Evolutionary conservation across 371 early-diverging fungal genomes (phyloP).

Genomic region (Syncephalis plumigaleata): DNA sequence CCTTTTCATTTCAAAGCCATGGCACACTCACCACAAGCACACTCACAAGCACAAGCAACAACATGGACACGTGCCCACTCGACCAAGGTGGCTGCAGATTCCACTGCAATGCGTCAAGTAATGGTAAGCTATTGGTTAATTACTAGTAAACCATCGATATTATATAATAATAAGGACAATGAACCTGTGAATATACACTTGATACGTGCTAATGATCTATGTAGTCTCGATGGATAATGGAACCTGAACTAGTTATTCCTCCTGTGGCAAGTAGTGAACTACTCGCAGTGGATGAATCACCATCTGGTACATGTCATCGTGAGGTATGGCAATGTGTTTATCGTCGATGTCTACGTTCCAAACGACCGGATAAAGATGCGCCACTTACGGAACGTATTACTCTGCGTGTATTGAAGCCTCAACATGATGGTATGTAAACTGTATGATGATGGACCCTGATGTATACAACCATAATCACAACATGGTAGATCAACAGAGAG

Average conservation of each 20-base stretch:
- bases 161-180: background rate
- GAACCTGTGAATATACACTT: too few relatives aligned
- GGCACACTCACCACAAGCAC: background rate
- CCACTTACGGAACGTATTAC: background rate
- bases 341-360: background rate
- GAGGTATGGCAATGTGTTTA: too few relatives aligned
- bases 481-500: too few relatives aligned
- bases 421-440: slow-evolving; percentile 7
- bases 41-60: slow-evolving; percentile 8
- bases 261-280: slow-evolving; percentile 41
- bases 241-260: slow-evolving; percentile 48
- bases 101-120: slow-evolving; percentile 19
- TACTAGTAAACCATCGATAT: background rate
- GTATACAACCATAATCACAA: too few relatives aligned
- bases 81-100: slow-evolving; percentile 9
- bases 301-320: background rate
- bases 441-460: slow-evolving; percentile 5
- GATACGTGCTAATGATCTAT: too few relatives aligned
- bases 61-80: slow-evolving; percentile 10
- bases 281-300: slow-evolving; percentile 7
- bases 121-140: slow-evolving; percentile 11
- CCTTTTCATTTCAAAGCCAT: background rate
- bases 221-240: slow-evolving; percentile 42
- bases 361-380: background rate
- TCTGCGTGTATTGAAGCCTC: background rate